Base-by-base conservation (phyloP, 441 rosid genomes). In the Adansonia rubrostipa region DNA sequence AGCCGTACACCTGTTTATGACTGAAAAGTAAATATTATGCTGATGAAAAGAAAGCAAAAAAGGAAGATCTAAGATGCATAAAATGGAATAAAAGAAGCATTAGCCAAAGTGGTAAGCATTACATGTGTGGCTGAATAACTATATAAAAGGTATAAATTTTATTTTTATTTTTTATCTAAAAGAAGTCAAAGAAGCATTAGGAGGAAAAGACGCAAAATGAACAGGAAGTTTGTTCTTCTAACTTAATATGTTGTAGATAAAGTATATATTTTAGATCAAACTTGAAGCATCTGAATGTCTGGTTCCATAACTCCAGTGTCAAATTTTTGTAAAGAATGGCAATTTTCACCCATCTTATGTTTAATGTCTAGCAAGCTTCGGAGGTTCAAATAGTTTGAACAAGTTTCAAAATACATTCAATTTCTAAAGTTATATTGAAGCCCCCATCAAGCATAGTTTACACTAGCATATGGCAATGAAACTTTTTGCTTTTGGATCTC, bases 1-100 rank as follows among this genome's bases (percentile, higher is more conserved):
- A 42, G 48, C 28, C 28, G 0, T 15, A 65, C 71, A 44, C 13
- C 3, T 42, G 36, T 69, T 9, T 69, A 42, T 36, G 62, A 36
- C 36, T 63, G 15, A 42, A 19, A 36, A 33, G 28, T 50, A 67
- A 74, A 63, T 68, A 67, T 44, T 63, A 60, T n/a, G 66, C 9
- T 48, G 42, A n/a, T 57, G 62, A 11, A 17, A 10, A 19, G 4
- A 17, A 6, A 5, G 1, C 1, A 57, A 57, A 19, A 57, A 17
- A 2, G 19, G 8, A 15, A 19, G 10, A 24, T 15, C 8, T 1
- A 6, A 1, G 11, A n/a, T 20, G 28, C 19, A 58, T 3, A 61
- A 4, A 61, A 61, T 7, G 1, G 40, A 61, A 61, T 22, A 24
- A 61, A 57, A 60, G 36, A 60, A 58, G 33, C 63, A 60, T 5